Conservation (phyloP, 495 filamentous ascomycete species). For the Cercophora newfieldiana region DNA sequence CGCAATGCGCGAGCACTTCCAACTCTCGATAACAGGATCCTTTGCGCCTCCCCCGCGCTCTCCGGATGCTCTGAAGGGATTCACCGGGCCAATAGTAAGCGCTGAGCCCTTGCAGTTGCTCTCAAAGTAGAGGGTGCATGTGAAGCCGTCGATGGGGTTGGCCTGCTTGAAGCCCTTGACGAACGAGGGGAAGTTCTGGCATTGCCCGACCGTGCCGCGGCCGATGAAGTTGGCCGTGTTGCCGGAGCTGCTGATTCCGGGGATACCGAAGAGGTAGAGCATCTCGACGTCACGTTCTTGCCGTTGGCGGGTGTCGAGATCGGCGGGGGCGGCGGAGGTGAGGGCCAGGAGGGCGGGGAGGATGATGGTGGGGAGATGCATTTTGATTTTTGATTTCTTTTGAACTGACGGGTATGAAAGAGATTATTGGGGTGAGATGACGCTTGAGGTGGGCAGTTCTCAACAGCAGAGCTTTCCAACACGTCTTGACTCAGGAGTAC, state of each 20-base stretch:
- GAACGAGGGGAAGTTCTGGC: constrained; percentile 14
- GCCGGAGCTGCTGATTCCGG: constrained; percentile 3
- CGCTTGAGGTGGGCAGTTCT: too few relatives aligned
- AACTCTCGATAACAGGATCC: constrained; percentile 10
- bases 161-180: constrained; percentile 11
- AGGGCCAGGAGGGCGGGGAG: background rate
- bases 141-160: constrained; percentile 13
- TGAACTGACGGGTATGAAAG: background rate
- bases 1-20: constrained; percentile 3
- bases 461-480: too few relatives aligned
- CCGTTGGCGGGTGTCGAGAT: constrained; percentile 3
- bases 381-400: background rate
- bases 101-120: constrained; percentile 6
- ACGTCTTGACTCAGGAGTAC: too few relatives aligned
- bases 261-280: constrained; percentile 12
- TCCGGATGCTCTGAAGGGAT: background rate
- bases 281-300: constrained; percentile 4
- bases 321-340: background rate
- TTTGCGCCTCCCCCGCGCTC: background rate
- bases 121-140: constrained; percentile 10
- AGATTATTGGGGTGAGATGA: too few relatives aligned
- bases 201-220: constrained; percentile 1
- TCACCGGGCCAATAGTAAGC: constrained; percentile 1
- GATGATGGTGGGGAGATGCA: constrained; percentile 6
- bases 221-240: constrained; percentile 8